Percentiles rank a stretch among this genome's conserved stretches.
These are phyloP conservation scores for Sporobolomyces pararoseus DNA, from an alignment of 768 basidiomycete genomes.

Conservation along the genomic window DNA sequence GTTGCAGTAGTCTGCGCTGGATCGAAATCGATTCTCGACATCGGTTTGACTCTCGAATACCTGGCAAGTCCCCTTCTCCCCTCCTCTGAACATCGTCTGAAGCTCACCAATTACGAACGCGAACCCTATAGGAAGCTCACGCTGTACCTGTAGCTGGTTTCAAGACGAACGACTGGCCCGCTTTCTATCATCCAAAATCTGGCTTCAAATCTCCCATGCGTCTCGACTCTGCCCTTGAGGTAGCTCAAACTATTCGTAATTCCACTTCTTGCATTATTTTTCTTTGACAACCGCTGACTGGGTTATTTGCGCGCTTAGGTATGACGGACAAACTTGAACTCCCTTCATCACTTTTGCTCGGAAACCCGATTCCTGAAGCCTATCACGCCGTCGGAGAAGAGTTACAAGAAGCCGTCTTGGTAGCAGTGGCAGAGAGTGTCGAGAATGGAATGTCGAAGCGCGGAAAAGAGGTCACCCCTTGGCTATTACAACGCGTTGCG, in stretches of 20 bases:
- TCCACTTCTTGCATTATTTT: background rate
- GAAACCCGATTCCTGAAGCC: conserved; percentile 79
- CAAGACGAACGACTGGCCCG: conserved; percentile 78
- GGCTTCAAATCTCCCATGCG: conserved; percentile 84
- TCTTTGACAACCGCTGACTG: background rate
- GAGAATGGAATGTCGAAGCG: conserved; percentile 68
- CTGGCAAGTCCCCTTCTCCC: conserved; percentile 45
- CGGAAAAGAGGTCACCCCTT: conserved; percentile 92
- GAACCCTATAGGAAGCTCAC: conserved; percentile 76
- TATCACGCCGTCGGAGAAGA: conserved; percentile 64
- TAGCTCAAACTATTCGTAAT: conserved; percentile 73
- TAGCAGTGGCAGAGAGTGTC: conserved; percentile 78
- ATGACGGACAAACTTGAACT: conserved; percentile 56
- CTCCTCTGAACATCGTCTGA: no score
- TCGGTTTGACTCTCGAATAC: conserved; percentile 60
- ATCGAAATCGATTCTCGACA: conserved; percentile 90
- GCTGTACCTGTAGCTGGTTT: conserved; percentile 87
- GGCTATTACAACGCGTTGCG: conserved; percentile 77
- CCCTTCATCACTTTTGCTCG: conserved; percentile 73
- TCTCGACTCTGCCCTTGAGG: conserved; percentile 60
- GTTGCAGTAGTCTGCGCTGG: conserved; percentile 91
- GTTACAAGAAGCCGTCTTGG: conserved; percentile 74
- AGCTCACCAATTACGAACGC: no score
- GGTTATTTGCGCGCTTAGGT: background rate
- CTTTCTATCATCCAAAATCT: conserved; percentile 81